These are phyloP conservation scores for Psilocybe azurescens DNA, from an alignment of 768 basidiomycete genomes.

Conservation along the genomic window DNA sequence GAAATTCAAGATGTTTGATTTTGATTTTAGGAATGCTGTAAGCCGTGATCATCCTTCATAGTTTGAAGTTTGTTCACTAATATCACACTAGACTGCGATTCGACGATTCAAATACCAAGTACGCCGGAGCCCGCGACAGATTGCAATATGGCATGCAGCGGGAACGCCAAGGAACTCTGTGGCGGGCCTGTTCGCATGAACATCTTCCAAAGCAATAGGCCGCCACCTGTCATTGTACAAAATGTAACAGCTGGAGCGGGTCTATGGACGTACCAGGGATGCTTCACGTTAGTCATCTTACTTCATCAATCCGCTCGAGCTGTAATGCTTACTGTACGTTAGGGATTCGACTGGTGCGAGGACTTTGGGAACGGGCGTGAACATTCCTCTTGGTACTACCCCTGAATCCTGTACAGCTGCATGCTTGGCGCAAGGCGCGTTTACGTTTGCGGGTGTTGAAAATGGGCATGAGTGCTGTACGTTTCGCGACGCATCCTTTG, in stretches of 20 bases:
- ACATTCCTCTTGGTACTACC: conserved; percentile 50
- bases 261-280: conserved; percentile 64
- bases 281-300: conserved; percentile 54
- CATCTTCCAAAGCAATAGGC: conserved; percentile 58
- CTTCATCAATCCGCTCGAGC: background rate
- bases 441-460: conserved; percentile 49
- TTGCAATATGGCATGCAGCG: conserved; percentile 59
- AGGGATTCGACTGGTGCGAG: conserved; percentile 41
- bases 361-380: conserved; percentile 38
- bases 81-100: conserved; percentile 57
- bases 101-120: conserved; percentile 55
- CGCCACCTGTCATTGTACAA: conserved; percentile 53
- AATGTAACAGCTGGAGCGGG: conserved; percentile 40
- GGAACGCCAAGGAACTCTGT: conserved; percentile 57
- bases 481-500: conserved; percentile 20
- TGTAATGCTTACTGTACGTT: background rate
- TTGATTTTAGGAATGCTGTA: conserved; percentile 43
- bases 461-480: conserved; percentile 54
- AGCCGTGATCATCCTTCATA: conserved; percentile 18
- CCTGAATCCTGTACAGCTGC: conserved; percentile 54
- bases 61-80: background rate
- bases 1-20: background rate
- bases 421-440: conserved; percentile 46
- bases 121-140: conserved; percentile 47
- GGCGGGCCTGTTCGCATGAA: conserved; percentile 58